A percentile compares a stretch with the other conserved stretches of the same genome.
Conservation (phyloP, 2,329 filamentous ascomycete species). For the Grosmannia clavigera region DNA sequence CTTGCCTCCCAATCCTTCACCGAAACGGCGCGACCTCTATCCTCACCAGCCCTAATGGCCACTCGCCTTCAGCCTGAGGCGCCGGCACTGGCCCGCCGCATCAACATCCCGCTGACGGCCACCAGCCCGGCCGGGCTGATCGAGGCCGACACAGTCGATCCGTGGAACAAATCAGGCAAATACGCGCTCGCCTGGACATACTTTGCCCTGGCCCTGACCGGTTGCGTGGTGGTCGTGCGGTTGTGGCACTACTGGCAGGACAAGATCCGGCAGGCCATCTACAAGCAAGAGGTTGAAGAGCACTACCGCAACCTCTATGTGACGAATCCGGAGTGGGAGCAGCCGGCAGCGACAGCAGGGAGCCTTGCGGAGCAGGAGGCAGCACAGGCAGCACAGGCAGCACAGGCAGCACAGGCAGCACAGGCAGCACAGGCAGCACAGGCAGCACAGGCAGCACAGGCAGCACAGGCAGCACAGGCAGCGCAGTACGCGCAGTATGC, state of each 20-base stretch:
- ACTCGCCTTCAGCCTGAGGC: background rate
- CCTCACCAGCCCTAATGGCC: background rate
- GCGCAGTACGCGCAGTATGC: background rate
- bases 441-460: background rate
- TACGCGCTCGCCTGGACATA: conserved; percentile 84
- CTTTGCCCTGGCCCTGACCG: conserved; percentile 63
- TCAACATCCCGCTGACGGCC: conserved; percentile 46
- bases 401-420: background rate
- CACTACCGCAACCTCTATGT: conserved; percentile 44
- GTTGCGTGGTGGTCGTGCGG: conserved; percentile 54
- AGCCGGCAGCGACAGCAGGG: conserved; percentile 27
- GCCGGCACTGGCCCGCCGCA: conserved; percentile 36
- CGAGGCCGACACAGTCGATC: conserved; percentile 56
- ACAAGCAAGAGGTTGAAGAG: conserved; percentile 68
- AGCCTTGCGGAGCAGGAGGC: background rate
- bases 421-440: background rate
- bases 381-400: background rate
- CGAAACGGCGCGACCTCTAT: background rate
- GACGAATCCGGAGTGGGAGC: conserved; percentile 34
- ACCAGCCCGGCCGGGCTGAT: conserved; percentile 49
- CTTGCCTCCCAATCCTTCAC: background rate
- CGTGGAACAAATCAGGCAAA: conserved; percentile 71
- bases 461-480: background rate
- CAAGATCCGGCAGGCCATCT: conserved; percentile 78
- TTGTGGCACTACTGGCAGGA: conserved; percentile 88